Conservation (phyloP, 805 yeast species). For the Schwanniomyces pseudopolymorphus region DNA sequence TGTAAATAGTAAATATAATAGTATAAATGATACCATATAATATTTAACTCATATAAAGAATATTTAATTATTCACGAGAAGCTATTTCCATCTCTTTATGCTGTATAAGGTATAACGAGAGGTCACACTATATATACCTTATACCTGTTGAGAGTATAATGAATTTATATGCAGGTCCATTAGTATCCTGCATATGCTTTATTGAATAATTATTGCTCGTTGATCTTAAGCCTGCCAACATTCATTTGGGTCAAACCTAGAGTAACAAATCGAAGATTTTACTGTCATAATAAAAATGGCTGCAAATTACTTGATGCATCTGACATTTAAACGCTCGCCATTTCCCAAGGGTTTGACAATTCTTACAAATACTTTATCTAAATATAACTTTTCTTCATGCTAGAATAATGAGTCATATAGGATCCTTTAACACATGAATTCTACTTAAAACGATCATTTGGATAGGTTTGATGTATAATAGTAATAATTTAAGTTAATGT, state of each 20-base stretch:
- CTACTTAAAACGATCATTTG: neutral
- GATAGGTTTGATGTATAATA: neutral
- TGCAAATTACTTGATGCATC: constrained; percentile 7
- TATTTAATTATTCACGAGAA: too few species aligned
- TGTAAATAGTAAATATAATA: constrained; percentile 1
- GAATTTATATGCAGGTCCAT: too few species aligned
- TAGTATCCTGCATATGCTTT: neutral
- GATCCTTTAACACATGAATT: neutral
- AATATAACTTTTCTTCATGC: neutral
- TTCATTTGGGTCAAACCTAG: neutral
- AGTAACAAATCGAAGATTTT: neutral
- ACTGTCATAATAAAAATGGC: constrained; percentile 7
- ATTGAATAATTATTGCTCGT: constrained; percentile 1
- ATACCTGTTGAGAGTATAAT: too few species aligned
- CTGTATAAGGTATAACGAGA: too few species aligned
- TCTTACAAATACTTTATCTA: neutral
- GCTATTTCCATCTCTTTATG: too few species aligned
- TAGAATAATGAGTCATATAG: neutral
- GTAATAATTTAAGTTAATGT: neutral
- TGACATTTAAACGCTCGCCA: neutral
- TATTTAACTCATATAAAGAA: too few species aligned
- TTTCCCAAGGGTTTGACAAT: neutral
- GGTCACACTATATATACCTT: too few species aligned
- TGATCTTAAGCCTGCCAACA: neutral
- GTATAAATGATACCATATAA: too few species aligned